Conservation (phyloP, 805 yeast species). For the Teunomyces funiuensis region DNA sequence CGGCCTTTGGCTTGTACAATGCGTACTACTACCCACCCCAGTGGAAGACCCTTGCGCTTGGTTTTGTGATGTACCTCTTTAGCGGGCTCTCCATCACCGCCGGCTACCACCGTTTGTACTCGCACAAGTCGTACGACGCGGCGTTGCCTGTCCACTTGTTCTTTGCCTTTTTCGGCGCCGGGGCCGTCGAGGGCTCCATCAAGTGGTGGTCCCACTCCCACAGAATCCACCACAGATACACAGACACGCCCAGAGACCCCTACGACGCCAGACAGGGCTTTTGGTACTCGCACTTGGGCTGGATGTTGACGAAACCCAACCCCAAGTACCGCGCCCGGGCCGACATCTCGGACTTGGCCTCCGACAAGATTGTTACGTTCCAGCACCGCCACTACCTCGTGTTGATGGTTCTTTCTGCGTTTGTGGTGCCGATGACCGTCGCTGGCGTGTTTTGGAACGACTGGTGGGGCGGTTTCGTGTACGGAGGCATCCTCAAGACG, state of each 20-base stretch:
- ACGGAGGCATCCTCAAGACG: constrained; percentile 72
- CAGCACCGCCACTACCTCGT: constrained; percentile 77
- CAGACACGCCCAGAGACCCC: constrained; percentile 81
- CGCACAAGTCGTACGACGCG: constrained; percentile 73
- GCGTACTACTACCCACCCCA: constrained; percentile 51
- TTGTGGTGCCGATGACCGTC: constrained; percentile 58
- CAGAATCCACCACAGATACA: constrained; percentile 83
- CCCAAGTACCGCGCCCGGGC: constrained; percentile 82
- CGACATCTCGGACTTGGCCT: constrained; percentile 72
- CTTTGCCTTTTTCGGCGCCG: constrained; percentile 78
- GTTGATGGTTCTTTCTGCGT: constrained; percentile 59
- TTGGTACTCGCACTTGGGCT: constrained; percentile 83
- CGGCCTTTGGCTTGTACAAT: constrained; percentile 50
- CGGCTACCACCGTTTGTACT: constrained; percentile 79
- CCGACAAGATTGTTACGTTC: constrained; percentile 76
- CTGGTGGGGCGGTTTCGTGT: constrained; percentile 69
- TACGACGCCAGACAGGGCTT: constrained; percentile 83
- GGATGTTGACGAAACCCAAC: constrained; percentile 81
- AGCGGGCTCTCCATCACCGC: constrained; percentile 80
- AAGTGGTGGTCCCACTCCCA: constrained; percentile 90
- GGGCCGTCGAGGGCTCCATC: constrained; percentile 80
- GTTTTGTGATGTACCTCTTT: constrained; percentile 51
- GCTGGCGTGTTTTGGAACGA: constrained; percentile 31
- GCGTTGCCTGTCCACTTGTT: constrained; percentile 58
- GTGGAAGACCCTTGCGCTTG: constrained; percentile 51